Base-by-base conservation (phyloP, 1,139 yeast genomes). In the Candida albicans region DNA sequence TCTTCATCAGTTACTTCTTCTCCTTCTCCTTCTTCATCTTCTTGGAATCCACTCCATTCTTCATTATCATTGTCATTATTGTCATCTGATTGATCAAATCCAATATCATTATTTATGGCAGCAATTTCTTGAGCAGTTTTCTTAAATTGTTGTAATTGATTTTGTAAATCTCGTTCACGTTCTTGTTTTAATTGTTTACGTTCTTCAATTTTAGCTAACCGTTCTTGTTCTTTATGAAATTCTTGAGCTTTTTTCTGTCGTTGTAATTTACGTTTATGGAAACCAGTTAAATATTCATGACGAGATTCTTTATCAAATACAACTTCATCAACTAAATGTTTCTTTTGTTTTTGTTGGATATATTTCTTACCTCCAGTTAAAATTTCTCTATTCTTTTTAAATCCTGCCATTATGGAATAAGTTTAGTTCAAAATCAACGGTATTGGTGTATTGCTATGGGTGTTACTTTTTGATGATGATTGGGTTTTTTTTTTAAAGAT, bases 231-330 rank as follows among this genome's bases (percentile, higher is more conserved):
- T 54, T 84, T 81, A 41, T 77, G 78, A 54, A 75, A 81, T 48
- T 79, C 87, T 52, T 80, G 82, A 0, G 98, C 98, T 53, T 84
- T 84, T 67, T 89, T 91, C 65, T 87, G 87, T 62, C 98, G 77
- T 58, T 87, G 87, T 15, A 91, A 61, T 64, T 93, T 93, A 58
- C 99, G 79, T 67, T 93, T 93, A 64, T 93, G 99, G 62, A 93
- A 93, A 29, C 99, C 99, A 1, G 97, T 93, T 54, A 93, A 70
- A 63, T 84, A 93, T 48, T 91, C 96, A 32, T 72, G 67, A 61
- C 96, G 71, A 24, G 83, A 77, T 32, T 79, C 86, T 52, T 81
- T 79, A 65, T 91, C 93, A 61, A 88, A 91, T 2, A 78, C 80
- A 30, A 91, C 95, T 59, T 88, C 96, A 30, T 80, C 90, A 2